These are phyloP conservation scores for Aspergillus calidoustus DNA, from an alignment of 2,329 filamentous ascomycete genomes.

Conservation along the genomic window DNA sequence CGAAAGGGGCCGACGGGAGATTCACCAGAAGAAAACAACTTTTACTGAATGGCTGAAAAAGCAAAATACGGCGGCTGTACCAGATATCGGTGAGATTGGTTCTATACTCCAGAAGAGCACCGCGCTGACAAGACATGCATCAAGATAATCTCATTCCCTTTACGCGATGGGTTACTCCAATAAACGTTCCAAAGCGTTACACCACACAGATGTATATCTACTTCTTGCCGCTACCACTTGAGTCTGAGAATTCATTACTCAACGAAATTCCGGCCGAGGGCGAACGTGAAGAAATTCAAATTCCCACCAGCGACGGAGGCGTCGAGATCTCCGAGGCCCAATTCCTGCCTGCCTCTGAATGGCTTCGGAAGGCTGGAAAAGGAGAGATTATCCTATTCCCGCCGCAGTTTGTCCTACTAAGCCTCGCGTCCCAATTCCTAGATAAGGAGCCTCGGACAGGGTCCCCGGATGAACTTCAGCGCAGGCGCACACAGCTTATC, in stretches of 20 bases:
- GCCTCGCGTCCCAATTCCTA: conserved; percentile 56
- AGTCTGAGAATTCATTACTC: conserved; percentile 36
- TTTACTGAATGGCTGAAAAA: conserved; percentile 69
- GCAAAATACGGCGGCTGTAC: conserved; percentile 40
- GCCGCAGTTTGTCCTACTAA: conserved; percentile 73
- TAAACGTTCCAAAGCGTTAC: conserved; percentile 73
- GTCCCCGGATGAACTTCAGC: conserved; percentile 35
- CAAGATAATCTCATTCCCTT: conserved; percentile 74
- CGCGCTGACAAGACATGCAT: not conserved
- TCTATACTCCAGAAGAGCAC: not conserved
- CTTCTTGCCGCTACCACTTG: conserved; percentile 69
- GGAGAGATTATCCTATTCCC: conserved; percentile 84
- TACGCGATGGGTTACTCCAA: conserved; percentile 88
- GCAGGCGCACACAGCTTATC: conserved; percentile 51
- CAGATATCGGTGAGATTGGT: conserved; percentile 61
- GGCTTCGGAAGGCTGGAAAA: conserved; percentile 66
- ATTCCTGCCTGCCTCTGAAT: conserved; percentile 72
- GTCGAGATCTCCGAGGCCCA: conserved; percentile 74
- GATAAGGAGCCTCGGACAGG: conserved; percentile 38
- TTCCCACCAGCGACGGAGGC: conserved; percentile 72
- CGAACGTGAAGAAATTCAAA: conserved; percentile 64
- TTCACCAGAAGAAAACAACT: conserved; percentile 68
- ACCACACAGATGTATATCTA: conserved; percentile 98
- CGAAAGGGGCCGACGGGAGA: conserved; percentile 67
- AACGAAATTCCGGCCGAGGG: conserved; percentile 43